Conservation (phyloP, 2,329 filamentous ascomycete species). For the Gremmenia infestans region DNA sequence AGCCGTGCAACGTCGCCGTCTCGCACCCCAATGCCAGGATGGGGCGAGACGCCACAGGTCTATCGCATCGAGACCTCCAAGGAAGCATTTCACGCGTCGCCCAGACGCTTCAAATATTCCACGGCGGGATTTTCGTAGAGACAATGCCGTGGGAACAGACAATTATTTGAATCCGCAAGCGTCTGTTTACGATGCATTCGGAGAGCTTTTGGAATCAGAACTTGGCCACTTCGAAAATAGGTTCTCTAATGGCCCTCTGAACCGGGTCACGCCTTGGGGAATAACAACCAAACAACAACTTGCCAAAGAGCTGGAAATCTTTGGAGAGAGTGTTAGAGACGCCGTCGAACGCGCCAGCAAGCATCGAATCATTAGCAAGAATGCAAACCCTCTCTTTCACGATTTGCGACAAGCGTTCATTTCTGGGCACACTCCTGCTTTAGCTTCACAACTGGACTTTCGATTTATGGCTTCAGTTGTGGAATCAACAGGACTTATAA, state of each 20-base stretch:
- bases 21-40: slow-evolving; percentile 15
- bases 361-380: slow-evolving; percentile 6
- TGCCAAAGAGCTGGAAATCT: slow-evolving; percentile 10
- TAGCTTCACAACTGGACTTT: slow-evolving; percentile 58
- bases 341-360: slow-evolving; percentile 13
- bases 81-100: neutral
- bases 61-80: neutral
- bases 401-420: slow-evolving; percentile 55
- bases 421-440: slow-evolving; percentile 42
- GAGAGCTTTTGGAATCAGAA: neutral
- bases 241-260: neutral
- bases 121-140: neutral
- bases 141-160: neutral
- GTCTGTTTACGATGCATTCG: slow-evolving; percentile 4
- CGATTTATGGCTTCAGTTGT: slow-evolving; percentile 61
- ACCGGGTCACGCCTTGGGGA: slow-evolving; percentile 9
- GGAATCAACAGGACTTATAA: slow-evolving; percentile 48
- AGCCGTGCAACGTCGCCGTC: slow-evolving; percentile 25
- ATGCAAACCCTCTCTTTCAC: slow-evolving; percentile 23
- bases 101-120: neutral
- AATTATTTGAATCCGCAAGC: neutral
- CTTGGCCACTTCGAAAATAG: neutral
- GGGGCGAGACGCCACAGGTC: slow-evolving; percentile 1
- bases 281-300: slow-evolving; percentile 13
- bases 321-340: slow-evolving; percentile 6